Evolutionary conservation across 768 basidiomycete genomes (phyloP), one percentile per base, ranked within the genome.

Genomic region (Tremella yokohamensis): DNA sequence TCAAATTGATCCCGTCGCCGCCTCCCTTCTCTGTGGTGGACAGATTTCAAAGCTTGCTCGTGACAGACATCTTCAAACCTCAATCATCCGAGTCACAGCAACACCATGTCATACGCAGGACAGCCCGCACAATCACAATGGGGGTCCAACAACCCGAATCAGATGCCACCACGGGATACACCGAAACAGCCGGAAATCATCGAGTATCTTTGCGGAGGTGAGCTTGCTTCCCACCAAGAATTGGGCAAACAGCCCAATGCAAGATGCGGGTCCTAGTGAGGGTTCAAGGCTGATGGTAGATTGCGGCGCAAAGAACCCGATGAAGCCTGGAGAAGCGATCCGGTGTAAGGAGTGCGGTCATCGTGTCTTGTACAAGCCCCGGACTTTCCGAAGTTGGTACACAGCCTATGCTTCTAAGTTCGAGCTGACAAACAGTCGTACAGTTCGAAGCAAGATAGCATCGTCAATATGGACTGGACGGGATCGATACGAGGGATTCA

Each of bases 301-400:
- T 74, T 97, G 93, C 74, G 89, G 90, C 60, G 87, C 87, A 0
- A 88, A 88, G 79, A 96, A 93, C 76, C 87, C 89, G 72, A 91
- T 97, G 74, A 87, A 85, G 77, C 81, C 89, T 8, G 81, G 90
- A 58, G 94, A 98, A 75, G 90, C 90, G 42, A 93, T 97, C 63
- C 87, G 94, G 56, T 98, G 94, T 79, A 83, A 88, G 65, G 91
- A 97, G 73, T 98, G 94, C 71, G 94, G 94, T 2, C 94, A 97
- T 77, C 85, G 94, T 52, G 94, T 98, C 75, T 92, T 98, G 90
- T 97, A 96, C 79, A 98, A 98, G 79, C 96, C 93, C 78, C 81
- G 94, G 69, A 94, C 92, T 20, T 89, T 83, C 72, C 82, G 90
- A 81, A 93, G 94, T 97, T 68, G 74, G 91, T 47, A 19, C 12